phyloP scores from a whole-genome alignment of 2,329 filamentous ascomycete species.

The Fusarium hainanense region DNA sequence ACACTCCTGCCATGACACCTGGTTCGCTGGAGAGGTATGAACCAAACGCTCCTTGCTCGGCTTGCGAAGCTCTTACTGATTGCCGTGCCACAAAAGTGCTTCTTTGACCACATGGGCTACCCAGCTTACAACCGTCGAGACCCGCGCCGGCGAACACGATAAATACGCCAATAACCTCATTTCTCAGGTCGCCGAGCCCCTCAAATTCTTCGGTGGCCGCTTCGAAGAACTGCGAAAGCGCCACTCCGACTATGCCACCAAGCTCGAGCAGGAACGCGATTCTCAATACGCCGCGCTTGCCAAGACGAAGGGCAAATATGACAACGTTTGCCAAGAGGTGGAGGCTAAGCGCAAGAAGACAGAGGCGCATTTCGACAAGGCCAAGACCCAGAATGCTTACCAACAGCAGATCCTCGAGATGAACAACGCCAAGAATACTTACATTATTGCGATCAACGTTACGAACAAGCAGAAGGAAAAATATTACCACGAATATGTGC shows the following conservation, averaged over 20 bases:
- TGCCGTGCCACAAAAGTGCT: slow-evolving; percentile 65
- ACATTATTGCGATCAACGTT: slow-evolving; percentile 94
- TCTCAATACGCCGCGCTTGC: slow-evolving; percentile 83
- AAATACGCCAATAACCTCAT: slow-evolving; percentile 83
- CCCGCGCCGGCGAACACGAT: slow-evolving; percentile 89
- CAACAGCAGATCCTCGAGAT: slow-evolving; percentile 94
- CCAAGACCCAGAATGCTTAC: slow-evolving; percentile 90
- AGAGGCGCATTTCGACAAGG: slow-evolving; percentile 92
- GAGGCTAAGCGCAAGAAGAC: slow-evolving; percentile 95
- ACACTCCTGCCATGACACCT: slow-evolving; percentile 91
- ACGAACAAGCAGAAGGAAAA: slow-evolving; percentile 98
- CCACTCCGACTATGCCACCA: slow-evolving; percentile 87
- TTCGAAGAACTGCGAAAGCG: slow-evolving; percentile 95
- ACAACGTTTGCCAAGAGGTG: slow-evolving; percentile 91
- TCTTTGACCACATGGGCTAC: slow-evolving; percentile 98
- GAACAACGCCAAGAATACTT: slow-evolving; percentile 99
- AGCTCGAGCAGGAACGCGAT: slow-evolving; percentile 90
- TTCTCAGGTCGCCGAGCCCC: slow-evolving; percentile 83
- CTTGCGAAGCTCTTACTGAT: slow-evolving; percentile 38
- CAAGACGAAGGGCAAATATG: slow-evolving; percentile 94
- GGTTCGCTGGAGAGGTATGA: slow-evolving; percentile 87
- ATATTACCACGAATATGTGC: slow-evolving; percentile 97
- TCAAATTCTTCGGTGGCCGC: slow-evolving; percentile 77
- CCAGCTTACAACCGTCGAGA: slow-evolving; percentile 89
- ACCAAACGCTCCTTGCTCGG: not conserved